phyloP scores from a whole-genome alignment of 192 early-diverging fungal genomes.

The Mortierella alpina region DNA sequence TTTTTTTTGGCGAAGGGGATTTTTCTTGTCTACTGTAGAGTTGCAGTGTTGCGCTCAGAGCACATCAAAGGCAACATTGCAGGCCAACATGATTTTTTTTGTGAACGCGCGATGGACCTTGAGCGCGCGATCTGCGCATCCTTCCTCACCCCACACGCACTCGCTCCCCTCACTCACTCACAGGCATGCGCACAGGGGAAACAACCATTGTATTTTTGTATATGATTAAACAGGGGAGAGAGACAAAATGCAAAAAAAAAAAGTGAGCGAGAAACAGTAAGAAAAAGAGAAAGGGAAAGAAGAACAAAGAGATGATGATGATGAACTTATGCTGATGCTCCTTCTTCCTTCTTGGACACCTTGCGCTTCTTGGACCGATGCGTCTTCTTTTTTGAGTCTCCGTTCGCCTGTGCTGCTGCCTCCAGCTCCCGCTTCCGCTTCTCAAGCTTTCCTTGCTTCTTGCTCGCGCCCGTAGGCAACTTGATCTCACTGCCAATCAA shows the following conservation, averaged over 20 bases:
- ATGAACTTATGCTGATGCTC: background rate
- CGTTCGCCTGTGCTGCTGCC: slow-evolving; percentile 21
- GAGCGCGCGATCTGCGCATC: too few species aligned
- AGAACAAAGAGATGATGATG: background rate
- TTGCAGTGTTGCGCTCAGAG: too few species aligned
- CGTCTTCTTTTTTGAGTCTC: slow-evolving; percentile 51
- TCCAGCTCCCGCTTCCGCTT: slow-evolving; percentile 49
- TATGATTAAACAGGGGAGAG: background rate
- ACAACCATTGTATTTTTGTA: background rate
- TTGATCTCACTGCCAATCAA: slow-evolving; percentile 56
- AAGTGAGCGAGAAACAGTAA: background rate
- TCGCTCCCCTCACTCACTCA: too few species aligned
- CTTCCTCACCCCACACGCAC: too few species aligned
- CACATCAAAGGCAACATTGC: too few species aligned
- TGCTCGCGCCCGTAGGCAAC: slow-evolving; percentile 25
- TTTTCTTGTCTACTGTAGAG: too few species aligned
- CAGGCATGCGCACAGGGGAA: background rate
- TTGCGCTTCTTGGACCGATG: slow-evolving; percentile 52
- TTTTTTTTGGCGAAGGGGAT: too few species aligned
- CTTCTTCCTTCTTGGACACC: slow-evolving; percentile 15
- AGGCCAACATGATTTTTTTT: too few species aligned
- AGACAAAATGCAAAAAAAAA: slow-evolving; percentile 2
- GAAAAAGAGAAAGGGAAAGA: too few species aligned
- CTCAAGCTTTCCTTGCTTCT: slow-evolving; percentile 53
- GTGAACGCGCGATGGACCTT: too few species aligned